Base-by-base conservation (phyloP, 1,139 yeast species). In the Diutina rugosa region DNA sequence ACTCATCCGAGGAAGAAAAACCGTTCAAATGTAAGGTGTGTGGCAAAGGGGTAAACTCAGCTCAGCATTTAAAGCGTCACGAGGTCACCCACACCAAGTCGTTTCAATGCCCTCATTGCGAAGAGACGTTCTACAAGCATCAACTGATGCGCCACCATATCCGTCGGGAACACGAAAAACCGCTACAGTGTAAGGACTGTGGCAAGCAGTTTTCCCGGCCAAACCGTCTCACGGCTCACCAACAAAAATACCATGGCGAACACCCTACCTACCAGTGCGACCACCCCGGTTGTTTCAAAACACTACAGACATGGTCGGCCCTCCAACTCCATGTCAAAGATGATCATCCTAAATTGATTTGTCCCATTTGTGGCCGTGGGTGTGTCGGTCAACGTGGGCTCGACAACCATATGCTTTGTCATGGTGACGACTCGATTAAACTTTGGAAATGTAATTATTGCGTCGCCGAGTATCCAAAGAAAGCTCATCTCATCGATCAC, bases 31-130 rank as follows among this genome's bases (percentile, higher is more conserved):
- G 99, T 64, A 70, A 82, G 0, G 69, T 77, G 0, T 93, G 99
- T 67, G 85, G 85, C 1, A 90, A 90, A 67, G 96, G 97, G 1
- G 87, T 89, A 57, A 86, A 85, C 59, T 80, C 96, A 0, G 70
- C 70, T 55, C 99, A 93, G 70, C 98, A 91, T 66, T 72, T 90
- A 60, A 81, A 80, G 61, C 77, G 97, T 57, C 99, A 93, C 67
- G 91, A 78, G 65, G 74, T 80, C 30, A 85, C 95, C 12, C 97
- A 90, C 67, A 80, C 83, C 5, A 84, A 84, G 61, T 81, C 91
- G 0, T 85, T 84, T 64, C 63, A 66, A 56, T 90, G 97, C 66
- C 82, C 78, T 45, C 80, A 73, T 4, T 93, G 99, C 66, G 61
- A 63, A 0, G 88, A 83, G 63, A 71, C 84, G 0, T 91, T 90